A percentile compares a stretch with the other conserved stretches of the same genome.
These are phyloP conservation scores for Musa balbisiana DNA, from an alignment of 202 grass and related monocot genomes.

Conservation along the genomic window DNA sequence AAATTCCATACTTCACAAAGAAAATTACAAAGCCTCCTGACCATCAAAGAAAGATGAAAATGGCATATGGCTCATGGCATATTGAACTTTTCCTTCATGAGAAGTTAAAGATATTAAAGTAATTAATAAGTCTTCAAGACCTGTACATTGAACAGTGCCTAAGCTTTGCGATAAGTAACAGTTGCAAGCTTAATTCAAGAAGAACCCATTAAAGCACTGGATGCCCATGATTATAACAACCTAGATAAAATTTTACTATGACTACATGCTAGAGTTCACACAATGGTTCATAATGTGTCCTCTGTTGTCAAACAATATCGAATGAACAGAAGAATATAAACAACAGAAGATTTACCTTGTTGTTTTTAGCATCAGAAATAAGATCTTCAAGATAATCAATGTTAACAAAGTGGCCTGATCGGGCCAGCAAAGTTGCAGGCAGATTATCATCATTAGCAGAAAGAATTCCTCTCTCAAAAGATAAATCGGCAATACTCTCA, in stretches of 20 bases:
- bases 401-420: constrained; percentile 23
- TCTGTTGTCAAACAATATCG: too few species aligned
- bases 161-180: too few species aligned
- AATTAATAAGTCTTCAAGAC: too few species aligned
- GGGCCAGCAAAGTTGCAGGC: neutral
- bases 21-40: neutral
- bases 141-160: too few species aligned
- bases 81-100: too few species aligned
- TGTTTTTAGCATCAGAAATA: constrained; percentile 30
- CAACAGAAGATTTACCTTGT: constrained; percentile 29
- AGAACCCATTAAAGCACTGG: neutral
- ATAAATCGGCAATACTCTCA: constrained; percentile 5
- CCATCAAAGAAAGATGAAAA: neutral
- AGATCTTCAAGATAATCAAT: constrained; percentile 28
- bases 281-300: neutral
- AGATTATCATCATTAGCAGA: constrained; percentile 13
- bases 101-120: too few species aligned
- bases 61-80: neutral
- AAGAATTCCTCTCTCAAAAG: constrained; percentile 20
- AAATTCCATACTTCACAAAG: neutral
- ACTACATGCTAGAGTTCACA: constrained; percentile 12
- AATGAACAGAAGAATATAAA: neutral
- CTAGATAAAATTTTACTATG: neutral
- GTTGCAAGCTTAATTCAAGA: too few species aligned
- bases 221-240: neutral